Base-by-base conservation (phyloP, 2,329 filamentous ascomycete species). In the Colletotrichum sp. region DNA sequence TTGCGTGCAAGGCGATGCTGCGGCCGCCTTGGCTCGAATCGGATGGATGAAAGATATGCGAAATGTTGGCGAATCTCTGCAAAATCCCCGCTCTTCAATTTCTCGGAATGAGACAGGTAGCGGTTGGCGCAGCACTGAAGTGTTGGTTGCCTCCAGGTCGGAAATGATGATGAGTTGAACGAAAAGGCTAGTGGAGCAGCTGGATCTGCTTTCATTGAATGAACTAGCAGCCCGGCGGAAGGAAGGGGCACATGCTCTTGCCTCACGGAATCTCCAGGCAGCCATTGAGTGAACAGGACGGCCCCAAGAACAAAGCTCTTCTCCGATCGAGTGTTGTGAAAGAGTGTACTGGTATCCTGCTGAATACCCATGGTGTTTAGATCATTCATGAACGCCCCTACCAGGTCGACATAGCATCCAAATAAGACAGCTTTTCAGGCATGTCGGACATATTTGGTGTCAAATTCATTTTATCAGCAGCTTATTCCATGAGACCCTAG, bases 41-140 rank as follows among this genome's bases (percentile, higher is more conserved):
- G 18, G 39, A 44, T 44, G 0, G 18, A 49, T 49, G 39, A n/a
- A n/a, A 49, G 39, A n/a, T n/a, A 6, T 44, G 5, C 39, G 39
- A 2, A 0, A 49, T 49, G 3, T n/a, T 1, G 39, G 9, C 39
- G 18, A 44, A 12, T 49, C 18, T 49, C 13, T 15, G 39, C 39
- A 4, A 49, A n/a, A 49, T 49, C 1, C 1, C 39, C 18, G 9
- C 1, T 10, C 13, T 0, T 12, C 18, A n/a, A 12, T n/a, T 6
- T 49, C 39, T n/a, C 39, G 39, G 18, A n/a, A 1, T 49, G 39
- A n/a, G 3, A 12, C 39, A 49, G 39, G 18, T 49, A 49, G 39
- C 1, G 39, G 3, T n/a, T 2, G 5, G 2, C 5, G 5, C 18
- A 49, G 18, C 39, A 12, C 39, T 49, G 18, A n/a, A 49, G 18